Evolutionary conservation across 306 rosid genomes (phyloP).

Genomic region (Comarum palustre): DNA sequence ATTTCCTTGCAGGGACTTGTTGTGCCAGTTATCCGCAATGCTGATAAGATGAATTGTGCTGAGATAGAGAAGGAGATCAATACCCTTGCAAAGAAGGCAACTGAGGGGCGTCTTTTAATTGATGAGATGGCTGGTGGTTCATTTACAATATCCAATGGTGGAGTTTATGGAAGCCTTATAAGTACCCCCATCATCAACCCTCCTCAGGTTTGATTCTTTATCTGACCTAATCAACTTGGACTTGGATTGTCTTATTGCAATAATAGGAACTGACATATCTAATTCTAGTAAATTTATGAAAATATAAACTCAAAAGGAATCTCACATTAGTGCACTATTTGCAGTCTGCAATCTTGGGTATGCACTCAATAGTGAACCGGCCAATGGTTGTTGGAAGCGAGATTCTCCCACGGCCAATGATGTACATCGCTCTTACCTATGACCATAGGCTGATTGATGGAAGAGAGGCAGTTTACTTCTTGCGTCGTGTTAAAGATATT

Average conservation of each 20-base stretch:
- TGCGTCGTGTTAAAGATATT: slow-evolving; percentile 70
- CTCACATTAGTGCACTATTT: slow-evolving; percentile 12
- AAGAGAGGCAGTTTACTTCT: slow-evolving; percentile 86
- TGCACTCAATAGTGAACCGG: slow-evolving; percentile 79
- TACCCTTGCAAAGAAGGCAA: slow-evolving; percentile 71
- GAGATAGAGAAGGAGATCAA: slow-evolving; percentile 83
- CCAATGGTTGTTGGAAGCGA: slow-evolving; percentile 69
- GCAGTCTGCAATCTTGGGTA: slow-evolving; percentile 84
- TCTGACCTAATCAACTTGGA: slow-evolving; percentile 2
- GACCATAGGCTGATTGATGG: slow-evolving; percentile 83
- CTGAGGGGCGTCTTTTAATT: slow-evolving; percentile 62
- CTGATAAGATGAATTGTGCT: slow-evolving; percentile 66
- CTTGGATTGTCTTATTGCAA: background rate
- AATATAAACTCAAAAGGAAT: background rate
- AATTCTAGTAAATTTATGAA: background rate
- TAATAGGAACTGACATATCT: background rate
- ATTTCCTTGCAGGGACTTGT: slow-evolving; percentile 56
- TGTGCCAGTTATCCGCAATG: slow-evolving; percentile 76
- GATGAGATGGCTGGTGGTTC: slow-evolving; percentile 94
- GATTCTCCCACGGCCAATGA: slow-evolving; percentile 71
- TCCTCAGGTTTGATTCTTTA: slow-evolving; percentile 57
- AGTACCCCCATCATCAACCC: slow-evolving; percentile 88
- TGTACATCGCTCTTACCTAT: slow-evolving; percentile 76
- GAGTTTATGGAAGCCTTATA: slow-evolving; percentile 82
- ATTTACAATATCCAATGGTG: slow-evolving; percentile 79